These are phyloP conservation scores for Pelargonium australe DNA, from an alignment of 441 rosid species.

Conservation along the genomic window DNA sequence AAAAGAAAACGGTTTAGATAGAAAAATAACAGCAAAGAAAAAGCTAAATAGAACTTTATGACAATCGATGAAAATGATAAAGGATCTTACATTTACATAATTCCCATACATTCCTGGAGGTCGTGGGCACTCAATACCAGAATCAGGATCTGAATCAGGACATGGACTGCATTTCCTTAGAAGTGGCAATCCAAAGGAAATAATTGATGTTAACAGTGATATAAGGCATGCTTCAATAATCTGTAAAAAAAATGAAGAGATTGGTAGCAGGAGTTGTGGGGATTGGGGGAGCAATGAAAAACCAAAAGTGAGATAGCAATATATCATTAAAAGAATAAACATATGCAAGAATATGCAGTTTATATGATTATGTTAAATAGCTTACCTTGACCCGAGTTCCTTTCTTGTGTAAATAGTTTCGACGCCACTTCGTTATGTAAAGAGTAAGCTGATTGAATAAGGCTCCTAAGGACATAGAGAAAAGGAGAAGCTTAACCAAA, in stretches of 20 bases:
- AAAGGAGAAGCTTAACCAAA: slow-evolving; percentile 10
- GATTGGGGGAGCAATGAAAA: background rate
- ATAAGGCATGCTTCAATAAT: slow-evolving; percentile 93
- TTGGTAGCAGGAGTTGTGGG: background rate
- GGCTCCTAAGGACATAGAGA: slow-evolving; percentile 53
- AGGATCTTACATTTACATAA: slow-evolving; percentile 74
- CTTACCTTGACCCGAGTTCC: slow-evolving; percentile 81
- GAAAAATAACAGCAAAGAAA: background rate
- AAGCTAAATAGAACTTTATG: background rate
- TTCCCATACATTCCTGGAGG: slow-evolving; percentile 95
- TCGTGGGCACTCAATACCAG: slow-evolving; percentile 79
- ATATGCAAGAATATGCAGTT: background rate
- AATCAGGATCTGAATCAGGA: slow-evolving; percentile 67
- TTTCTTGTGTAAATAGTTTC: slow-evolving; percentile 78
- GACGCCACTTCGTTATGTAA: slow-evolving; percentile 77
- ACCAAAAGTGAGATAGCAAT: slow-evolving; percentile 18
- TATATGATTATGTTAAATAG: background rate
- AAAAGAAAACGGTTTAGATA: background rate
- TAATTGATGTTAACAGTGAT: slow-evolving; percentile 74
- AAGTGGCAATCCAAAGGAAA: slow-evolving; percentile 91
- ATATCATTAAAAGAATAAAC: slow-evolving; percentile 8
- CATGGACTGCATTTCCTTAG: slow-evolving; percentile 86
- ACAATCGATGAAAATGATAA: background rate
- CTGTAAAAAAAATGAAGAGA: slow-evolving; percentile 33
- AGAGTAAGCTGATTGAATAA: slow-evolving; percentile 89